Base-by-base conservation (phyloP, 176 grass and related monocot genomes). In the Rhynchospora pubera region DNA sequence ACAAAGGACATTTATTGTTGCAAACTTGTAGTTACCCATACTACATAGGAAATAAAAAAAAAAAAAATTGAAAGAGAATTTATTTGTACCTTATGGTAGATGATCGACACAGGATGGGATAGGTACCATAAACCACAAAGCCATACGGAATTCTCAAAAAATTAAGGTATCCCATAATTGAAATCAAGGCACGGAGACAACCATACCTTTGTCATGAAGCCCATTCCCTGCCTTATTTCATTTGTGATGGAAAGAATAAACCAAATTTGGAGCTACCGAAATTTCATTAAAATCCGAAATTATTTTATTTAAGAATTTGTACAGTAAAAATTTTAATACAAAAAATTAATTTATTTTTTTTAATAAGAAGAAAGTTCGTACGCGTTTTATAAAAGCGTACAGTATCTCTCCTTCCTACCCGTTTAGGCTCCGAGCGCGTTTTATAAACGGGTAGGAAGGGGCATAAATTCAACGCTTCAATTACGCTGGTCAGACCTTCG, bases 151-250 rank as follows among this genome's bases (percentile, higher is more conserved):
- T 72, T 8, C n/a, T 19, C n/a, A 48, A 72, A 72, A 53, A 75
- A 52, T 75, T 76, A 76, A 55, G 66, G 72, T 76, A 76, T 28
- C 48, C 72, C 48, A 76, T 76, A 76, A 76, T 53, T 53, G 6
- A 75, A 53, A 75, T 75, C 71, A 75, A 62, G 42, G n/a, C 43
- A 65, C 9, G 7, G 34, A 52, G 59, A 62, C 30, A 48, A 48
- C 78, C 78, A 63, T 80, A 62, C 78, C 78, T 14, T 2, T 21
- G 56, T 64, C 78, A 64, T 63, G 78, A 80, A 80, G 78, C 78
- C 78, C 78, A 80, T 80, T 46, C 57, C 57, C 13, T 64, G 39
- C 11, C 50, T 53, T 9, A 14, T 65, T 21, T 55, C 24, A 3
- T 59, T 58, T 56, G 51, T 79, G 57, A 58, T 57, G 26, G 24